phyloP scores from a whole-genome alignment of 345 rosid species.

The Moringa oleifera region DNA sequence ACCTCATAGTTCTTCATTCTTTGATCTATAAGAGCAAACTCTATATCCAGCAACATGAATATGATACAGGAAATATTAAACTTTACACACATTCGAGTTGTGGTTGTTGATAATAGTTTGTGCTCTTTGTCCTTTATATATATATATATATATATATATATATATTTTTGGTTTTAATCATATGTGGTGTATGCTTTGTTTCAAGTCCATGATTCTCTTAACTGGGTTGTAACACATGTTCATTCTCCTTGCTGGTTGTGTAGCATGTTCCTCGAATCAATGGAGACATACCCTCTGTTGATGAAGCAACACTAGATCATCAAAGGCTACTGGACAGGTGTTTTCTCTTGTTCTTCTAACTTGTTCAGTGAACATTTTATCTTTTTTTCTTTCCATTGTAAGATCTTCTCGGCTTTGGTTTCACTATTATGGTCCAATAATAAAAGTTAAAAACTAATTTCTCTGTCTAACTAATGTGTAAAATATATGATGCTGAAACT shows the following conservation, averaged over 20 bases:
- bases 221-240: background rate
- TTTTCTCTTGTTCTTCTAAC: conserved; percentile 5
- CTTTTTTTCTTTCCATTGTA: background rate
- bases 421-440: no score
- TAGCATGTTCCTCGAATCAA: conserved; percentile 59
- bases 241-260: conserved; percentile 8
- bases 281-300: conserved; percentile 59
- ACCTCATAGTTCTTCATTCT: no score
- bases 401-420: background rate
- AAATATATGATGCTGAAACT: background rate
- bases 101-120: background rate
- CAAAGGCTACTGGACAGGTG: conserved; percentile 61
- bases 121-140: no score
- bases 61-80: background rate
- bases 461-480: background rate
- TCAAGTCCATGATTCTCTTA: no score
- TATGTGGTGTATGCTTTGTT: background rate
- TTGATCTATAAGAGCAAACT: no score
- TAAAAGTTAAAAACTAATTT: no score
- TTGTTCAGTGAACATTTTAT: background rate
- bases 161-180: no score
- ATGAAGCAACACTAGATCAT: conserved; percentile 60
- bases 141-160: no score
- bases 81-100: background rate
- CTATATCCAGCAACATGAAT: no score